These are phyloP conservation scores for Mucor piriformis DNA, from an alignment of 371 early-diverging fungal genomes.

Conservation along the genomic window DNA sequence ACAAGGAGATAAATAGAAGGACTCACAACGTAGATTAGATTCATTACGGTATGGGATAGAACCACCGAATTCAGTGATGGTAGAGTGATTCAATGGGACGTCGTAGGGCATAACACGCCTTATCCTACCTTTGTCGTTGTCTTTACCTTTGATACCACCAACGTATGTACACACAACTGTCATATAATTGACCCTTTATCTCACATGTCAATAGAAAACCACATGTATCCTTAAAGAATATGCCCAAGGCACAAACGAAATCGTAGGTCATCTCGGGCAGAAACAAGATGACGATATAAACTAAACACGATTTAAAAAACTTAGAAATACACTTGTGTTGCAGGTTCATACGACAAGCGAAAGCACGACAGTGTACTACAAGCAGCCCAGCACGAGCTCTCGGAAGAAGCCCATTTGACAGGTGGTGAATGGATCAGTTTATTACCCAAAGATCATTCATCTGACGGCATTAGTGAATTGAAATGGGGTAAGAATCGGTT, in stretches of 20 bases:
- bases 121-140: constrained; percentile 54
- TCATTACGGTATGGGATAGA: constrained; percentile 61
- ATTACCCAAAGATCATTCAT: constrained; percentile 42
- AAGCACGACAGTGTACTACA: constrained; percentile 60
- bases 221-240: constrained; percentile 63
- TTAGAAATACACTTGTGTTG: constrained; percentile 62
- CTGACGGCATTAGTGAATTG: constrained; percentile 62
- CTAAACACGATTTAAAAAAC: neutral
- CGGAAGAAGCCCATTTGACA: constrained; percentile 65
- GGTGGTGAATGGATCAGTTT: constrained; percentile 57
- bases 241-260: constrained; percentile 67
- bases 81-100: constrained; percentile 60
- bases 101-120: constrained; percentile 55
- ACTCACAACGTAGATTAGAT: constrained; percentile 19
- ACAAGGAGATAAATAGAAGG: neutral
- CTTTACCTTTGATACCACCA: constrained; percentile 51
- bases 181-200: too few relatives aligned
- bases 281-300: neutral
- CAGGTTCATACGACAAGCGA: constrained; percentile 59
- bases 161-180: constrained; percentile 19
- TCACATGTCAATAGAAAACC: too few relatives aligned
- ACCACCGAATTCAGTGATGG: constrained; percentile 59
- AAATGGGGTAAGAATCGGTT: constrained; percentile 71
- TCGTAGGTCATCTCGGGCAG: constrained; percentile 35
- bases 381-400: constrained; percentile 61